These are phyloP conservation scores for Sporothrix brunneoviolacea DNA, from an alignment of 2,329 filamentous ascomycete genomes.

Conservation along the genomic window DNA sequence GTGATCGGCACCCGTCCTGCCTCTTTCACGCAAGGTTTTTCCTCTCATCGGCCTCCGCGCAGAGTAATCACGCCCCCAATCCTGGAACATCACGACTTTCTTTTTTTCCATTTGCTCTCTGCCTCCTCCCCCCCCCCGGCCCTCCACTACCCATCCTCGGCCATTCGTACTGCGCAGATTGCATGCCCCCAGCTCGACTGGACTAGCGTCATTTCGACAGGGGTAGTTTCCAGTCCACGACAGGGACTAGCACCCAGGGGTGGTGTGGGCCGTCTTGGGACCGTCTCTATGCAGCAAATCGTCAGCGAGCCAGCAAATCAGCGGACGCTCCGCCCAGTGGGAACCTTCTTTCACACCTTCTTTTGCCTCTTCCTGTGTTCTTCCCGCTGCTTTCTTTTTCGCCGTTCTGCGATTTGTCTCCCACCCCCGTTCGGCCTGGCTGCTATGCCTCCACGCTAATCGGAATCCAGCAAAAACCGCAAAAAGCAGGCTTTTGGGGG, in stretches of 20 bases:
- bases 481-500: not conserved
- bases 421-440: not conserved
- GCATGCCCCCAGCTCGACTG: not conserved
- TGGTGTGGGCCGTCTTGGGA: not conserved
- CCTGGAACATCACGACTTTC: too few relatives aligned
- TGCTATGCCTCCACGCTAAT: not conserved
- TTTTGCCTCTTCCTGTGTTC: not conserved
- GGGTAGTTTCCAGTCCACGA: not conserved
- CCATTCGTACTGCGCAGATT: not conserved
- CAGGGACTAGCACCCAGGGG: too few relatives aligned
- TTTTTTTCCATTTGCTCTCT: not conserved
- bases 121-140: not conserved
- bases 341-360: not conserved
- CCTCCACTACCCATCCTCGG: not conserved
- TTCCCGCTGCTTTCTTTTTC: not conserved
- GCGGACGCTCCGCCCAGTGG: not conserved
- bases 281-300: not conserved
- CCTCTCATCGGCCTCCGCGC: too few relatives aligned
- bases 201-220: conserved; percentile 10
- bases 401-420: not conserved
- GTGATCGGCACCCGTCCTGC: conserved; percentile 3
- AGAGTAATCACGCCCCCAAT: too few relatives aligned
- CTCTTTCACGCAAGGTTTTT: not conserved
- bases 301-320: conserved; percentile 8
- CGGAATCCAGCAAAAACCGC: conserved; percentile 2